Evolutionary conservation across 164 flowering plant genomes (phyloP), one percentile per base, ranked within the genome.

Genomic region (Platanus orientalis): DNA sequence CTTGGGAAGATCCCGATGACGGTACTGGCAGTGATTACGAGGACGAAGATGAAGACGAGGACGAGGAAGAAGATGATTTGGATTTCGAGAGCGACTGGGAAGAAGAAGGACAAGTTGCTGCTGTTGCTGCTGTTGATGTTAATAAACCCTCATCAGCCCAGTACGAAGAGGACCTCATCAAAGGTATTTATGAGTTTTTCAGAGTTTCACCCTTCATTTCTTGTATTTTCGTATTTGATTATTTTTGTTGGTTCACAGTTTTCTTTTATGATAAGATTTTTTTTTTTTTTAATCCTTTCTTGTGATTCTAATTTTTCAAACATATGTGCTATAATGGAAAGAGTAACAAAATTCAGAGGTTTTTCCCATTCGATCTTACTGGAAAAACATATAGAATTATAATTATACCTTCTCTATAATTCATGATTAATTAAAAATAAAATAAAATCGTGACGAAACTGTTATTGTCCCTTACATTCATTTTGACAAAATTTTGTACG

Each of bases 1-100:
- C 27, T 30, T 84, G 96, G 96, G 96, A 89, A 67, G 91, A 85
- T 27, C 96, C 93, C 25, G 84, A 79, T 36, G 91, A 79, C 59
- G 90, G 84, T 4, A 78, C 71, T 67, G 83, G 66, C 52, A 78
- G 81, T 49, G 89, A 83, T 4, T 47, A 56, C 34, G 84, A 82
- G 5, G 79, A 78, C 9, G 79, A 80, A n/a, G 78, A 75, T 3
- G 67, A 71, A 3, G 71, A 71, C 11, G 73, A 49, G 29, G 63
- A 45, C 0, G 51, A 44, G 25, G 57, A 54, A 64, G 89, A 80
- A 21, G 32, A 75, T 25, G 82, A 81, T 20, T 25, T 70, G 71
- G 84, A 74, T 55, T 80, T 67, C 52, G 83, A 83, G 61, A 81
- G 84, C 61, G 87, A 81, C 45, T 79, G 84, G 73, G 80, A 60